Base-by-base conservation (phyloP, 345 rosid species). In the Lepidium aucheri region DNA sequence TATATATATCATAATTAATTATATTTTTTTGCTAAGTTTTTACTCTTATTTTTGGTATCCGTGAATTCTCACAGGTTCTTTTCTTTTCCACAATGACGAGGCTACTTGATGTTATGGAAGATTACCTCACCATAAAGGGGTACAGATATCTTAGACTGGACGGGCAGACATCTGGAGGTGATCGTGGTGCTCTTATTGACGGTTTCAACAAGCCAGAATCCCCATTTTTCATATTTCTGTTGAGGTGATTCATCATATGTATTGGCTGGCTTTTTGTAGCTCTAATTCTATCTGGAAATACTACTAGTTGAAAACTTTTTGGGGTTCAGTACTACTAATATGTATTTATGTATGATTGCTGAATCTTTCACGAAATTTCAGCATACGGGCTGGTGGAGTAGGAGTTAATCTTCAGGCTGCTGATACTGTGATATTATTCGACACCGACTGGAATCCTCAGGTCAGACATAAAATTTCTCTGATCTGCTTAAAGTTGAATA, bases 381-480 rank as follows among this genome's bases (percentile, higher is more conserved):
- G 96, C 80, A 91, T 88, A 74, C 96, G 97, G 34, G 97, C 97
- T 72, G 97, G 97, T 65, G 97, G 96, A 38, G 93, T 88, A 61
- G 97, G 97, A 56, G 91, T 91, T 42, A 91, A 91, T 81, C 93
- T 91, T 75, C 96, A 88, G 70, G 91, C 96, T 61, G 97, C 97
- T 54, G 96, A 91, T 78, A 91, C 96, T 20, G 97, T 91, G 39
- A 88, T 91, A 67, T 70, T 91, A 74, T 91, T 91, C 14, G 96
- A 91, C 74, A 88, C 96, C 20, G 97, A 91, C 73, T 91, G 97
- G 97, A 91, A 91, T 75, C 97, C 97, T 58, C 97, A 91, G 94
- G 95, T 81, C 38, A 42, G 18, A n/a, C 36, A 52, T 36, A 56
- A 67, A 50, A 44, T 50, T 33, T 46, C 33, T 17, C 55, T 35